Conservation (phyloP, 768 basidiomycete species). For the Tylopilus rubrobrunneus region DNA sequence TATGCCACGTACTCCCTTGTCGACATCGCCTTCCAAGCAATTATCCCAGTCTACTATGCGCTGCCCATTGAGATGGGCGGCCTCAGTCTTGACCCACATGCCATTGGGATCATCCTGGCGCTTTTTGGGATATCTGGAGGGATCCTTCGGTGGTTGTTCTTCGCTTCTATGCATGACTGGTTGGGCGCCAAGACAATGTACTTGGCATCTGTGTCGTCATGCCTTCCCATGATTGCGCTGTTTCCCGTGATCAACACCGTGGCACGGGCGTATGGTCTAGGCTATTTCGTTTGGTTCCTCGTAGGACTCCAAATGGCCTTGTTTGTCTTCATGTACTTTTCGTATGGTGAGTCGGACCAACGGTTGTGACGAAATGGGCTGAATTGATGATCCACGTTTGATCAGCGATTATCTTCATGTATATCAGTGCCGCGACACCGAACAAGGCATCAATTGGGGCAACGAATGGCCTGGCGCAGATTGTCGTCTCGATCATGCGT, state of each 20-base stretch:
- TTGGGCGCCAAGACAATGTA: slow-evolving; percentile 61
- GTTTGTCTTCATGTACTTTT: slow-evolving; percentile 44
- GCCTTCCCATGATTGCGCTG: slow-evolving; percentile 42
- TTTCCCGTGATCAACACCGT: slow-evolving; percentile 41
- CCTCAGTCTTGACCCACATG: slow-evolving; percentile 21
- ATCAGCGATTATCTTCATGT: slow-evolving; percentile 65
- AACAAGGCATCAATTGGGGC: slow-evolving; percentile 64
- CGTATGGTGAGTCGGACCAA: slow-evolving; percentile 46
- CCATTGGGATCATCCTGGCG: slow-evolving; percentile 27
- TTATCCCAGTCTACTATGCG: slow-evolving; percentile 32
- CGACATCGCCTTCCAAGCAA: slow-evolving; percentile 57
- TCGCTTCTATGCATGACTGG: slow-evolving; percentile 49
- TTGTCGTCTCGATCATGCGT: slow-evolving; percentile 26
- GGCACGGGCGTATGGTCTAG: slow-evolving; percentile 38
- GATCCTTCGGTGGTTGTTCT: slow-evolving; percentile 59
- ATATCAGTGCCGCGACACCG: slow-evolving; percentile 61
- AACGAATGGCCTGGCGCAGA: slow-evolving; percentile 54
- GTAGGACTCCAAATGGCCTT: slow-evolving; percentile 46
- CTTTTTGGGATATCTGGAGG: slow-evolving; percentile 30
- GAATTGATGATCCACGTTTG: background rate
- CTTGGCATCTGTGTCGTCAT: slow-evolving; percentile 44
- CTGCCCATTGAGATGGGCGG: slow-evolving; percentile 10
- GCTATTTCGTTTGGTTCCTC: slow-evolving; percentile 42
- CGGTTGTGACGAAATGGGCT: background rate
- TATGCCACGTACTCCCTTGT: slow-evolving; percentile 59